Evolutionary conservation across 768 basidiomycete genomes (phyloP).

Genomic region (Lepiota venenata): DNA sequence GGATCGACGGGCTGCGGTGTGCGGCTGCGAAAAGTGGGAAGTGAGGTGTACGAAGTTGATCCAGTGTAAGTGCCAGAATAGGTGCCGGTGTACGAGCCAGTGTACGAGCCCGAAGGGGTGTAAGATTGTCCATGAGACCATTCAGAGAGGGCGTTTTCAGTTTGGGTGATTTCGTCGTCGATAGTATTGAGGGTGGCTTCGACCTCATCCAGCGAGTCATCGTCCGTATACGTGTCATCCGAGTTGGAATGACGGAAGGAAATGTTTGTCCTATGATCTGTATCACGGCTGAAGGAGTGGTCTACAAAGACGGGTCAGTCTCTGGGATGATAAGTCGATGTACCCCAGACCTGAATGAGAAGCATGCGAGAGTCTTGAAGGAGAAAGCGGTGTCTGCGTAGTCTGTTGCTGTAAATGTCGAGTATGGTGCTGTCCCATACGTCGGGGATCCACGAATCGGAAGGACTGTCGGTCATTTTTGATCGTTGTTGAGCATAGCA

Average conservation of each 20-base stretch:
- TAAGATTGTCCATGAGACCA: conserved; percentile 45
- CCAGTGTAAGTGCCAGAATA: conserved; percentile 40
- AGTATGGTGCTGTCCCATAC: conserved; percentile 57
- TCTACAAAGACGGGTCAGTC: conserved; percentile 26
- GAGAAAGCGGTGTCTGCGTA: conserved; percentile 47
- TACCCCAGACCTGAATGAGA: conserved; percentile 46
- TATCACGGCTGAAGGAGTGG: conserved; percentile 36
- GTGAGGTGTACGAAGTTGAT: conserved; percentile 43
- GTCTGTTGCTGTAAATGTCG: conserved; percentile 44
- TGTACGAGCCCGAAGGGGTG: conserved; percentile 36
- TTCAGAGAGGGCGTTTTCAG: conserved; percentile 61
- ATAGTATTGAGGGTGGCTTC: conserved; percentile 64
- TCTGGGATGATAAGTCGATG: neutral
- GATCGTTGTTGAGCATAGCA: conserved; percentile 9
- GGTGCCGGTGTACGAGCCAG: conserved; percentile 32
- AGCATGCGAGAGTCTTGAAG: conserved; percentile 58
- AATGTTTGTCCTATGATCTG: too few species aligned
- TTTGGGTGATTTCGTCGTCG: conserved; percentile 63
- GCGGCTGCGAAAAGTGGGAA: conserved; percentile 36
- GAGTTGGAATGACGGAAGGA: conserved; percentile 19
- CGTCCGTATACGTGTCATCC: conserved; percentile 43
- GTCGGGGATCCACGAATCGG: conserved; percentile 60
- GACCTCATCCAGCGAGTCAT: conserved; percentile 67
- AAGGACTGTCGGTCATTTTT: conserved; percentile 35
- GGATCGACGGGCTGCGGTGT: conserved; percentile 33